A percentile compares a stretch with the other conserved stretches of the same genome.
Evolutionary conservation across 179 eudicot genomes (phyloP).

Genomic region (Dionaea muscipula): DNA sequence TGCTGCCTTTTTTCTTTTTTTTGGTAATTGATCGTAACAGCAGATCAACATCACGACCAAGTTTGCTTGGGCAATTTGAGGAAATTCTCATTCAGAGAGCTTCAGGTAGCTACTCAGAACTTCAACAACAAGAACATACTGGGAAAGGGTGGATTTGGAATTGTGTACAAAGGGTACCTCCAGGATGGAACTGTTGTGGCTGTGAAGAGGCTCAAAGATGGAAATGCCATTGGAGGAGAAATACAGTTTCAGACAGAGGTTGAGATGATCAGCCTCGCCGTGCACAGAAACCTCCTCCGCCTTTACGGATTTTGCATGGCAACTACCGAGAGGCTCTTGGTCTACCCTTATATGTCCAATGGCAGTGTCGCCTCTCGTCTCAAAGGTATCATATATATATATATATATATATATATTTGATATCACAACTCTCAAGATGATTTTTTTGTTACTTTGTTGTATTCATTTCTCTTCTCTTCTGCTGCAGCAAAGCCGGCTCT

Average conservation of each 20-base stretch:
- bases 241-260: conserved; percentile 15
- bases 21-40: no score
- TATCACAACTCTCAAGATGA: neutral
- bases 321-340: conserved; percentile 11
- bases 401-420: no score
- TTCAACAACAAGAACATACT: conserved; percentile 13
- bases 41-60: no score
- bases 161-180: conserved; percentile 11
- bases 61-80: conserved; percentile 12
- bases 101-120: conserved; percentile 10
- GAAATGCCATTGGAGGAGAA: conserved; percentile 9
- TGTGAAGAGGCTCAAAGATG: conserved; percentile 11
- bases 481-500: conserved; percentile 29
- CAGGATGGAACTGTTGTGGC: conserved; percentile 12
- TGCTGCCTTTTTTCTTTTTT: no score
- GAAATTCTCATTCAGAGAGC: conserved; percentile 9
- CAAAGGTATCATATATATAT: conserved; percentile 5
- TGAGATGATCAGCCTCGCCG: conserved; percentile 17
- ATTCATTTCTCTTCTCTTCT: conserved; percentile 3
- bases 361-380: conserved; percentile 15
- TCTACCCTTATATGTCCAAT: conserved; percentile 14
- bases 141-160: conserved; percentile 14
- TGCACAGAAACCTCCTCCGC: conserved; percentile 14
- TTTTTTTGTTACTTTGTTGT: neutral
- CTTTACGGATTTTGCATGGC: conserved; percentile 15